Percentiles rank a stretch among this genome's conserved stretches.
Evolutionary conservation across 805 yeast species (phyloP).

Genomic region (Candida qinlingensis): DNA sequence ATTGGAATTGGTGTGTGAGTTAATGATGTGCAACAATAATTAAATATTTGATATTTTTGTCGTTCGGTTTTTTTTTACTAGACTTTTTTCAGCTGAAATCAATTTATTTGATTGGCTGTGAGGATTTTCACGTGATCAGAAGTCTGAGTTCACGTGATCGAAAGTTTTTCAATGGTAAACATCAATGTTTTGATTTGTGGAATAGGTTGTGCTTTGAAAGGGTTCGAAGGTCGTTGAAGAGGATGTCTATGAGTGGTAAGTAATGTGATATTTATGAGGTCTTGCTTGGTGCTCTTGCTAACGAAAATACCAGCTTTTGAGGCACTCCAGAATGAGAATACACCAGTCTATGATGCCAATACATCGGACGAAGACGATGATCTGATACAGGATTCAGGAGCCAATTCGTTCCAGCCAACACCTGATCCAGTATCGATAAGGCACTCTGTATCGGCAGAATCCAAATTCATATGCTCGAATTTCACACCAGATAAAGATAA

Average conservation of each 20-base stretch:
- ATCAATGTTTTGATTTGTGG: too few relatives aligned
- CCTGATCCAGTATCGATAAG: conserved; percentile 2
- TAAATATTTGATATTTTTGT: neutral
- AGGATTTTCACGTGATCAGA: conserved; percentile 1
- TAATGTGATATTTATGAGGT: neutral
- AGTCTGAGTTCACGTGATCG: too few relatives aligned
- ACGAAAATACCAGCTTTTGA: conserved; percentile 15
- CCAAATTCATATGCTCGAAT: conserved; percentile 28
- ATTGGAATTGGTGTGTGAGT: neutral
- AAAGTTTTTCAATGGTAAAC: too few relatives aligned
- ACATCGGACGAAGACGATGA: conserved; percentile 18
- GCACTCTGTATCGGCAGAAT: conserved; percentile 2
- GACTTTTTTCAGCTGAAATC: neutral
- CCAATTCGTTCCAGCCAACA: neutral
- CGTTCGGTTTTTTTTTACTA: conserved; percentile 9
- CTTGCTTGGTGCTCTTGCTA: too few relatives aligned
- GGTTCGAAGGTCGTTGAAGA: neutral
- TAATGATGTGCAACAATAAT: neutral
- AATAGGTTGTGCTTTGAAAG: neutral
- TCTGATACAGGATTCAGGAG: neutral
- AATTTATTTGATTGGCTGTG: conserved; percentile 9
- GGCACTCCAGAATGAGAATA: conserved; percentile 13
- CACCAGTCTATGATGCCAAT: conserved; percentile 19
- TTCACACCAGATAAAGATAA: conserved; percentile 36
- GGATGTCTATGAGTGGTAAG: conserved; percentile 13